A percentile compares a stretch with the other conserved stretches of the same genome.
phyloP scores from a whole-genome alignment of 1,284 basidiomycete species.

The Austroboletus novae-zelandiae region DNA sequence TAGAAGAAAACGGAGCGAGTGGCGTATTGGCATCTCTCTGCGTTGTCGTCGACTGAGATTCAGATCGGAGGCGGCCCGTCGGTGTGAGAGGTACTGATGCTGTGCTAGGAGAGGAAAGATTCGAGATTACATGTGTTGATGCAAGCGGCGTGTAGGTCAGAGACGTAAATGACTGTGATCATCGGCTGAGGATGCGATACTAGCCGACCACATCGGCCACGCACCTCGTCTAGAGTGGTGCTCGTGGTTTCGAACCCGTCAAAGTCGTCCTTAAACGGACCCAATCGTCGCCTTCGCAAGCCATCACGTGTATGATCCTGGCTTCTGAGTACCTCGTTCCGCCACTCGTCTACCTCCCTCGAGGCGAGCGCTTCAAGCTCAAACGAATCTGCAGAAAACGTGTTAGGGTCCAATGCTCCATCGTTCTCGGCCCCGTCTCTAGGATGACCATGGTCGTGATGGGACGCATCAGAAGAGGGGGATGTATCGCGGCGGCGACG shows the following conservation, averaged over 20 bases:
- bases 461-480: conserved; percentile 15
- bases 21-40: conserved; percentile 1
- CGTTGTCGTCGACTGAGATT: conserved; percentile 22
- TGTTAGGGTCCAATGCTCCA: conserved; percentile 1
- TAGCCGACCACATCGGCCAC: conserved; percentile 6
- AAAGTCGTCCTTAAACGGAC: conserved; percentile 9
- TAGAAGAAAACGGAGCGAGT: no score
- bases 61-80: conserved; percentile 14
- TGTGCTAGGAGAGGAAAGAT: conserved; percentile 37
- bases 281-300: conserved; percentile 16
- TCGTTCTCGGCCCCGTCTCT: conserved; percentile 10
- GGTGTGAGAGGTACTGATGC: conserved; percentile 29
- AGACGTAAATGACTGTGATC: conserved; percentile 38
- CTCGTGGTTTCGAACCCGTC: conserved; percentile 21
- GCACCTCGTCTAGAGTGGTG: conserved; percentile 46
- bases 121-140: conserved; percentile 49
- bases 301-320: conserved; percentile 13
- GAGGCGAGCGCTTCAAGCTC: conserved; percentile 52
- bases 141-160: conserved; percentile 45
- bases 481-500: conserved; percentile 11
- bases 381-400: conserved; percentile 21
- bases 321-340: conserved; percentile 38
- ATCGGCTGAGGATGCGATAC: conserved; percentile 1
- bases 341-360: conserved; percentile 54
- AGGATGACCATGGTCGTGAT: conserved; percentile 4